Percentiles rank a stretch among this genome's conserved stretches.
These are phyloP conservation scores for Eucalyptus cloeziana DNA, from an alignment of 345 rosid genomes.

Conservation along the genomic window DNA sequence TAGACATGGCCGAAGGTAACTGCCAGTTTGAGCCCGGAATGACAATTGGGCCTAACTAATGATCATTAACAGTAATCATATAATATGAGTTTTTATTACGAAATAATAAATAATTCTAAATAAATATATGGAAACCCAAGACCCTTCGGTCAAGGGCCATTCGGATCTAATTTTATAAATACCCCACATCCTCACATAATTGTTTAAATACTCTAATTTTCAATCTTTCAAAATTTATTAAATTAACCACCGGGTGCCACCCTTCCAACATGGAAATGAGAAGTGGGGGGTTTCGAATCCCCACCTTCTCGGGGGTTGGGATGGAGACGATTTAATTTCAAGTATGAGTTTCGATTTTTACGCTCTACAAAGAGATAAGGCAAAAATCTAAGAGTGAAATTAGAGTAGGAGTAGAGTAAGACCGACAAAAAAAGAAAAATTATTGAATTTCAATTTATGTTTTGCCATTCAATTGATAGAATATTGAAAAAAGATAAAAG, in stretches of 20 bases:
- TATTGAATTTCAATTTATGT: background rate
- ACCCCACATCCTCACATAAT: background rate
- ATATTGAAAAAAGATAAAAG: background rate
- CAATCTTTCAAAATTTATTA: background rate
- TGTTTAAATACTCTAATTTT: background rate
- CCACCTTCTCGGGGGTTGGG: no score
- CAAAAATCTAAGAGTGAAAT: no score
- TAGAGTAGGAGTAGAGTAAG: no score
- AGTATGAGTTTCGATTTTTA: no score
- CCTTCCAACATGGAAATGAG: no score
- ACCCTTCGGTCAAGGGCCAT: background rate
- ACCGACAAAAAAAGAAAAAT: no score
- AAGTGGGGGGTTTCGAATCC: no score
- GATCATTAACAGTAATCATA: background rate
- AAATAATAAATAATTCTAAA: background rate
- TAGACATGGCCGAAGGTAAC: background rate
- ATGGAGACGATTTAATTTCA: no score
- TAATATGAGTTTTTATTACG: background rate
- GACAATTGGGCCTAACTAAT: background rate
- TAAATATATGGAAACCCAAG: background rate
- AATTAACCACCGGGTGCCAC: no score
- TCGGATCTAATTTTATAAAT: background rate
- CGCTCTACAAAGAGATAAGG: no score
- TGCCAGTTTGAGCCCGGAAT: background rate
- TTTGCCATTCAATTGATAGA: background rate